These are phyloP conservation scores for Pythium scleroteichum DNA, from an alignment of 352 stramenopile genomes.

Conservation along the genomic window DNA sequence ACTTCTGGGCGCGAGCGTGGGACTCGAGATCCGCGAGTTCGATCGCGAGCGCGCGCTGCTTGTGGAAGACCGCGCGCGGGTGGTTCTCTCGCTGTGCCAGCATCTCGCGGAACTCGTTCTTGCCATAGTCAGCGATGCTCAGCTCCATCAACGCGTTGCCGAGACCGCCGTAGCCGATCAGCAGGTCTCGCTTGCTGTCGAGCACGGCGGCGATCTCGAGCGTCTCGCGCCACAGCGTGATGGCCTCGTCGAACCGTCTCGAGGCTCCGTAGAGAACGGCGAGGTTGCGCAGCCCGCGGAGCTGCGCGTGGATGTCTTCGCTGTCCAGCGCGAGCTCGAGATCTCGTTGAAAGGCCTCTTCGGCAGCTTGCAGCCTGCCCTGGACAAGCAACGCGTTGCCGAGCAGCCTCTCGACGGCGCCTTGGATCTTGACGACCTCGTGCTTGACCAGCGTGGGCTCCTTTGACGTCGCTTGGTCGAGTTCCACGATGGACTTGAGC, in stretches of 20 bases:
- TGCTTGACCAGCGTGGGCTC: constrained; percentile 10
- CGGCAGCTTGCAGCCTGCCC: constrained; percentile 39
- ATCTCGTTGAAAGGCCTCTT: constrained; percentile 52
- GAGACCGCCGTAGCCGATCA: constrained; percentile 47
- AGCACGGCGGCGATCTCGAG: constrained; percentile 50
- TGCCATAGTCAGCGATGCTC: constrained; percentile 15
- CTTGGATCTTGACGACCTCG: constrained; percentile 47
- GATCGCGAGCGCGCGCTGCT: constrained; percentile 44
- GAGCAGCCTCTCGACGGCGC: constrained; percentile 44
- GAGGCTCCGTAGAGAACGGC: constrained; percentile 41
- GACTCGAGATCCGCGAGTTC: constrained; percentile 42
- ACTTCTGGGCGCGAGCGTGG: constrained; percentile 46
- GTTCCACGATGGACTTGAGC: constrained; percentile 17
- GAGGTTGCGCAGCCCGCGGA: constrained; percentile 54
- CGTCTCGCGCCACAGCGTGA: constrained; percentile 54
- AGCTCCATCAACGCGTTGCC: constrained; percentile 43
- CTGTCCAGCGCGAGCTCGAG: constrained; percentile 45
- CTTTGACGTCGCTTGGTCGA: neutral
- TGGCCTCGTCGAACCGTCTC: constrained; percentile 46
- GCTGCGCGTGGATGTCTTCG: constrained; percentile 56
- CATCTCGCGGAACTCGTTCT: constrained; percentile 19
- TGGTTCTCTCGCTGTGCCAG: constrained; percentile 12
- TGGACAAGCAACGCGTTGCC: constrained; percentile 50
- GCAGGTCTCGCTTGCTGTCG: constrained; percentile 38
- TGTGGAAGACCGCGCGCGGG: constrained; percentile 44